Evolutionary conservation across 257 asterid genomes (phyloP), one percentile per base, ranked within the genome.

Genomic region (Solanum lycopersicoides): DNA sequence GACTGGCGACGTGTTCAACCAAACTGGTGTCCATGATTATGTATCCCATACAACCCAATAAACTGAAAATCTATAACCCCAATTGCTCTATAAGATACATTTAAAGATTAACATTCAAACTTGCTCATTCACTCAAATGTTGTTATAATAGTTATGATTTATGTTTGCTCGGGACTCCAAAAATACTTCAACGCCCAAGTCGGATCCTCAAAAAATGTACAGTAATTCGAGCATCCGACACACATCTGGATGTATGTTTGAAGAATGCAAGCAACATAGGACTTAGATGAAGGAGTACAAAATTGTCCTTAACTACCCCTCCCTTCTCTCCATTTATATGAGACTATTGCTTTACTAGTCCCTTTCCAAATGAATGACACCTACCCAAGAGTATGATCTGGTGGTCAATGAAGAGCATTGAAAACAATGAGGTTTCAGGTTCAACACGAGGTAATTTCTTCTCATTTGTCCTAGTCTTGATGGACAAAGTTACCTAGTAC

Each of bases 31-130:
- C 72, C 71, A n/a, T 0, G 23, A 84, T 59, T 14, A 63, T 75
- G 37, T 28, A 84, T 88, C 60, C 82, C 60, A 84, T 75, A 88
- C 72, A 60, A 18, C 71, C 89, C 88, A 35, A 83, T 82, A 71
- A 87, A 83, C 68, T 72, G 35, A 83, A 73, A 83, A 73, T 83
- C 69, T 28, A 83, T 73, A 41, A 37, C 77, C 41, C 41, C 16
- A 71, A 71, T 32, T 71, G 18, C 37, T 5, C 18, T 76, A 41
- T 13, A 25, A 41, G 12, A 16, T 13, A 76, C 15, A 37, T 35
- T 69, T 1, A 10, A 44, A 44, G 4, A 76, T 39, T 76, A 39
- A 44, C 83, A 25, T 44, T n/a, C 9, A n/a, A 79, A 42, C 15
- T 15, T 15, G 21, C 16, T 79, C 65, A 44, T 25, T 45, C 39